Percentiles rank a stretch among this genome's conserved stretches.
phyloP scores from a whole-genome alignment of 2,329 filamentous ascomycete species.

The Penicillium verrucosum region DNA sequence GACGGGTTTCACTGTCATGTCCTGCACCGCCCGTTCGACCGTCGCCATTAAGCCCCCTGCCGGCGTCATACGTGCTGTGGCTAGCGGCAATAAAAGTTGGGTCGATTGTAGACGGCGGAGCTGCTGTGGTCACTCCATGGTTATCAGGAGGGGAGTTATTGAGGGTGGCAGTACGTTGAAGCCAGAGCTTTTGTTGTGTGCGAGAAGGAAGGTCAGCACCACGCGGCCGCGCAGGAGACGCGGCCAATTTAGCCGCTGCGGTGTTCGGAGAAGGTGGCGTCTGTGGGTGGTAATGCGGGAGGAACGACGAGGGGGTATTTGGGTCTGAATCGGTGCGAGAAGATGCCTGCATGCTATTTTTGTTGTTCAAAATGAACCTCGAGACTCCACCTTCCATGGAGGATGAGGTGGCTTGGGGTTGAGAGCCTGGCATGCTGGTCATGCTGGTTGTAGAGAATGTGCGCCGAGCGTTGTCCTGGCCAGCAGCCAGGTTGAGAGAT shows the following conservation, averaged over 20 bases:
- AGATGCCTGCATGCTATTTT: conserved; percentile 29
- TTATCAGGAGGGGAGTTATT: conserved; percentile 45
- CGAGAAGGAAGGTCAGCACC: conserved; percentile 44
- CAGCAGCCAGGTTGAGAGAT: conserved; percentile 36
- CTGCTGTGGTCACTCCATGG: conserved; percentile 32
- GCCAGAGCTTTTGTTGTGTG: conserved; percentile 49
- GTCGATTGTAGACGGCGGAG: conserved; percentile 37
- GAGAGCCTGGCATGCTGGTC: conserved; percentile 28
- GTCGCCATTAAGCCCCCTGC: conserved; percentile 30
- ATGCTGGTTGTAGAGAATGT: conserved; percentile 31
- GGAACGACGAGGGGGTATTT: conserved; percentile 47
- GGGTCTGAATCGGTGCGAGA: conserved; percentile 43
- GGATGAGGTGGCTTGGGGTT: conserved; percentile 42
- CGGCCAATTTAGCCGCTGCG: conserved; percentile 27
- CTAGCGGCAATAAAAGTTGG: conserved; percentile 31
- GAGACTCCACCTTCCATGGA: conserved; percentile 49
- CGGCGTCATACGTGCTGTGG: conserved; percentile 30
- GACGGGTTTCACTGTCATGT: conserved; percentile 39
- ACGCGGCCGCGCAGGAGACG: conserved; percentile 34
- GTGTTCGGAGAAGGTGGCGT: conserved; percentile 43
- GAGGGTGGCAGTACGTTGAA: conserved; percentile 45
- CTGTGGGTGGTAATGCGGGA: conserved; percentile 48
- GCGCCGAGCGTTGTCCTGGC: conserved; percentile 31
- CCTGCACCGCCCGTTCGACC: conserved; percentile 26
- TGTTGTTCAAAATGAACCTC: conserved; percentile 41